Base-by-base conservation (phyloP, 2,329 filamentous ascomycete genomes). In the Sclerotinia borealis region DNA sequence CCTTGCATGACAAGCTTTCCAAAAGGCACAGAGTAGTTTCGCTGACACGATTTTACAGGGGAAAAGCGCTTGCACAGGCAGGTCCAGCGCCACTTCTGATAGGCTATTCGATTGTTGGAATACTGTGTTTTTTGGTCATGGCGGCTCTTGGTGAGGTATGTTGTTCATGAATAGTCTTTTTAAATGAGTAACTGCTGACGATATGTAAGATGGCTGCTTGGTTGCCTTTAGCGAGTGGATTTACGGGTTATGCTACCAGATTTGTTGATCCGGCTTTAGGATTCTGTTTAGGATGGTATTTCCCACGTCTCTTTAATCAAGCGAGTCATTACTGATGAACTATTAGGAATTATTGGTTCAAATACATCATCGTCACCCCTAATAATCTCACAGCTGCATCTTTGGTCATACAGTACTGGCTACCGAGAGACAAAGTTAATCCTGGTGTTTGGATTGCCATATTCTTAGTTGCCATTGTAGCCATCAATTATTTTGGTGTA, bases 361-460 rank as follows among this genome's bases (percentile, higher is more conserved):
- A 70, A 85, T 95, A 95, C 75, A 90, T 95, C 74, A 93, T 96
- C 71, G 83, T 90, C 56, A 92, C 90, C 1, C 91, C 92, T 1
- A 95, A 95, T 72, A 91, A 96, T 74, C 79, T 96, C 45, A 95
- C 91, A 0, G 91, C 91, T 34, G 85, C 83, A n/a, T 85, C 90
- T 6, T 77, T 96, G 43, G 89, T 93, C 63, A 89, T 96, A 64
- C 85, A 89, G 69, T 92, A 86, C 71, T 96, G 92, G 91, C 77
- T 91, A 13, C 75, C 80, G 29, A 60, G 64, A 52, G 82, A 89
- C 0, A 79, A 77, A 54, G 80, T 93, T 63, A 93, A 93, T 71
- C 87, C 90, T 0, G 91, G 89, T 58, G 89, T 93, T 15, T 95
- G 86, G 77, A 92, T 96, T 63, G 82, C 91, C 45, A 81, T 90